Evolutionary conservation across 306 rosid species (phyloP).

Genomic region (Gastrolobium bilobum): DNA sequence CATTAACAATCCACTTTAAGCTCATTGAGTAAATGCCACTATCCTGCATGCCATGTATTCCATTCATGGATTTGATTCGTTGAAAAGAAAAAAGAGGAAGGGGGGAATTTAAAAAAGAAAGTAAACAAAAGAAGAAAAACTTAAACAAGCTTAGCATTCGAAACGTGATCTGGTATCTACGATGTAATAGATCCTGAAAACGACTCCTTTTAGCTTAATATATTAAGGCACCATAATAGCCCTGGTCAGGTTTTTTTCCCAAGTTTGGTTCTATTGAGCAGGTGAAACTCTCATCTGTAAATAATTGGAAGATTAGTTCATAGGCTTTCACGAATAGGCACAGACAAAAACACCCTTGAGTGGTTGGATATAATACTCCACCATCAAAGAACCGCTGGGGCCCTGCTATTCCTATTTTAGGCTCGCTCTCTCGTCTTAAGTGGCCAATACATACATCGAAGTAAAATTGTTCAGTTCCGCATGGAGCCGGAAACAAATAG

Average conservation of each 20-base stretch:
- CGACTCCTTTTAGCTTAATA: conserved; percentile 38
- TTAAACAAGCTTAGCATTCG: conserved; percentile 14
- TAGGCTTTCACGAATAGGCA: neutral
- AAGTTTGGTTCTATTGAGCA: conserved; percentile 19
- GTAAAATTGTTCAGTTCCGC: conserved; percentile 1
- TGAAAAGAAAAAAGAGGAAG: conserved; percentile 36
- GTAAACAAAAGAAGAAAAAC: conserved; percentile 25
- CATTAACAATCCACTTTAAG: conserved; percentile 44
- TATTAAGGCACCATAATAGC: conserved; percentile 27
- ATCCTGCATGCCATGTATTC: conserved; percentile 41
- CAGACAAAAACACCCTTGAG: neutral
- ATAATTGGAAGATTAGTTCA: conserved; percentile 20
- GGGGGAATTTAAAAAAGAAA: neutral
- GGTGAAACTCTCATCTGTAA: conserved; percentile 45
- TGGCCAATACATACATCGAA: conserved; percentile 38
- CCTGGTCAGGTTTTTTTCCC: neutral
- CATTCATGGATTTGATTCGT: conserved; percentile 59
- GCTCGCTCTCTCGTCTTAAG: conserved; percentile 12
- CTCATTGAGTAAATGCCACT: conserved; percentile 37
- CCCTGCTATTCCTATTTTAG: conserved; percentile 23
- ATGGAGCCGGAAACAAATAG: conserved; percentile 27
- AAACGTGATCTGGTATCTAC: conserved; percentile 8
- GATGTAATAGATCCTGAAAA: conserved; percentile 47
- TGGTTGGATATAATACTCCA: conserved; percentile 17
- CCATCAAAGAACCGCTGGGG: conserved; percentile 15